Percentiles rank a stretch among this genome's conserved stretches.
phyloP scores from a whole-genome alignment of 148 eudicot species.

The Vaccinium myrtillus region DNA sequence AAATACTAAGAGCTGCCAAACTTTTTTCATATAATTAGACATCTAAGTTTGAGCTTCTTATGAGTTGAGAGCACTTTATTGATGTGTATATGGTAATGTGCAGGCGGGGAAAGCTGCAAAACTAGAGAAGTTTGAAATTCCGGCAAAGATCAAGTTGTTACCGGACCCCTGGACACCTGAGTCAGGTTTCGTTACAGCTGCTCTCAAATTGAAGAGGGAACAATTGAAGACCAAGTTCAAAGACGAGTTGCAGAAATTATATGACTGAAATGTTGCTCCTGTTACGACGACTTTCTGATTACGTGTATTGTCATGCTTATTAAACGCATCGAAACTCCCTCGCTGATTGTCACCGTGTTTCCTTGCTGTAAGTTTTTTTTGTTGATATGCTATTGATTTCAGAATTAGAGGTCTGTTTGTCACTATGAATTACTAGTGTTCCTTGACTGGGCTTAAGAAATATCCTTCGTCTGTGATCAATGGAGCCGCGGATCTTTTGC shows the following conservation, averaged over 20 bases:
- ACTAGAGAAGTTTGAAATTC: constrained; percentile 78
- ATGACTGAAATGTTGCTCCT: constrained; percentile 34
- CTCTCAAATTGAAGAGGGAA: constrained; percentile 91
- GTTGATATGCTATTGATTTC: background rate
- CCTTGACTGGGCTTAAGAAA: background rate
- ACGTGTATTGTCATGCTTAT: background rate
- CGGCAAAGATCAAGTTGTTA: constrained; percentile 71
- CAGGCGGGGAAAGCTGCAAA: constrained; percentile 75
- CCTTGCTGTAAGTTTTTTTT: background rate
- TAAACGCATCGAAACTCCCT: background rate
- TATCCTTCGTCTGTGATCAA: background rate
- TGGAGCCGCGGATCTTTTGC: background rate
- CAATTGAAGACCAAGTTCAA: constrained; percentile 75
- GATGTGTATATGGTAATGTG: background rate
- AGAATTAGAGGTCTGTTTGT: background rate
- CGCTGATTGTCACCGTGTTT: background rate
- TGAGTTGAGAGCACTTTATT: background rate
- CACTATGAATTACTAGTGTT: too few species aligned
- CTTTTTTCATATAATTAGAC: background rate
- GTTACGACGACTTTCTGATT: background rate
- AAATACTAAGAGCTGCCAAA: background rate
- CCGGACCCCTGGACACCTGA: constrained; percentile 95
- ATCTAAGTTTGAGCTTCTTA: background rate
- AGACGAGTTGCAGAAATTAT: constrained; percentile 64
- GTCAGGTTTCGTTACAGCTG: constrained; percentile 91